Base-by-base conservation (phyloP, 768 basidiomycete genomes). In the Lepiota brunneoincarnata region DNA sequence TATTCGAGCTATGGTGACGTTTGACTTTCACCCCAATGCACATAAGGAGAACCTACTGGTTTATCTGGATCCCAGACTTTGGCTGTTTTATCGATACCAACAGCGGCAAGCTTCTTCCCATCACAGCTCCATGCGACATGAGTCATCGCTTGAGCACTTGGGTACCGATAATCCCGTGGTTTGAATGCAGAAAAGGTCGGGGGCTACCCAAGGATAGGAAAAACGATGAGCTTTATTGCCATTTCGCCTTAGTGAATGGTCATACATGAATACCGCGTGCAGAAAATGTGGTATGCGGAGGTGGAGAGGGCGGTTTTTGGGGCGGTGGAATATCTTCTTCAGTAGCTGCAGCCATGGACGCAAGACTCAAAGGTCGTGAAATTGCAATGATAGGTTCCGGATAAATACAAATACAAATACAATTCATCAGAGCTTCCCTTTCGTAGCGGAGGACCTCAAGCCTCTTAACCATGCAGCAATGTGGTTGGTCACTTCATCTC, bases 41-140 rank as follows among this genome's bases (percentile, higher is more conserved):
- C 18, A 3, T 18, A 34, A 50, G 28, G 15, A 23, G 31, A 15
- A 72, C 84, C 66, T 64, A 90, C 89, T 61, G 80, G 87, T 65
- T 88, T 86, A 56, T 91, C 89, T 4, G 89, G 88, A 48, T 73
- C 69, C 87, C 89, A 92, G n/a, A 92, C 68, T 59, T 90, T 74
- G 10, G 83, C 82, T n/a, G 73, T 69, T 63, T 87, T 90, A 72
- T 93, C 90, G 40, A 91, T 82, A 3, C 90, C 90, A 6, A 88
- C 89, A n/a, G 83, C 88, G 1, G 87, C 87, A 12, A 92, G 73
- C 54, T 86, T 86, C 72, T 84, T 85, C 15, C 90, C 90, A 62
- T 92, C 90, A 61, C 89, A 91, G 61, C 76, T 91, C 89, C 89
- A 93, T 0, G 88, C 86, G 49, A 91, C 83, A 63, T 89, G 87